These are phyloP conservation scores for Vigna trinervia DNA, from an alignment of 306 rosid genomes.

Conservation along the genomic window DNA sequence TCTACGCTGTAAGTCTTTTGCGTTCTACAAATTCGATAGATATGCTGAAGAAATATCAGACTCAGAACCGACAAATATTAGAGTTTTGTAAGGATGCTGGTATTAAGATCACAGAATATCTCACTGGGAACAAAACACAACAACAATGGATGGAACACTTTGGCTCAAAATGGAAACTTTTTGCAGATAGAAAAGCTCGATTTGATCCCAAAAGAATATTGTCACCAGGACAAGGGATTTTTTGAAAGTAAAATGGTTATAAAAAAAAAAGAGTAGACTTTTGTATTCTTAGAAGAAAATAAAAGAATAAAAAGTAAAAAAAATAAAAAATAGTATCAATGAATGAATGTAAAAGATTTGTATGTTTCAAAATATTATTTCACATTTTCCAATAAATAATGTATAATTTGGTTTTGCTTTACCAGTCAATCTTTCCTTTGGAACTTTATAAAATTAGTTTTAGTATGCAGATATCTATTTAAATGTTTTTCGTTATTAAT, in stretches of 20 bases:
- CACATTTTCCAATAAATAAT: constrained; percentile 42
- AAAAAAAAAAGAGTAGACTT: too few species aligned
- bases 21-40: constrained; percentile 41
- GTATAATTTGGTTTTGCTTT: neutral
- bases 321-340: too few species aligned
- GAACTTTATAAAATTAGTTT: too few species aligned
- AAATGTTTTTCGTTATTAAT: too few species aligned
- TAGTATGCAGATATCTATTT: too few species aligned
- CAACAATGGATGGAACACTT: constrained; percentile 63
- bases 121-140: constrained; percentile 48
- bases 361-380: too few species aligned
- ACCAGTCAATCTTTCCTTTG: too few species aligned
- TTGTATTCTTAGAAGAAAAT: too few species aligned
- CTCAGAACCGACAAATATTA: constrained; percentile 51
- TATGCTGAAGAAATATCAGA: constrained; percentile 39
- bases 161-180: constrained; percentile 61
- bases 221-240: constrained; percentile 73
- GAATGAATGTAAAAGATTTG: too few species aligned
- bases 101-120: constrained; percentile 57
- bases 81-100: constrained; percentile 50
- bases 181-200: constrained; percentile 45
- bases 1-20: constrained; percentile 54
- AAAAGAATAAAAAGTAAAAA: too few species aligned
- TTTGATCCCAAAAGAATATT: constrained; percentile 69
- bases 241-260: too few species aligned